These are phyloP conservation scores for Colletotrichum caudatum DNA, from an alignment of 2,329 filamentous ascomycete genomes.

Conservation along the genomic window DNA sequence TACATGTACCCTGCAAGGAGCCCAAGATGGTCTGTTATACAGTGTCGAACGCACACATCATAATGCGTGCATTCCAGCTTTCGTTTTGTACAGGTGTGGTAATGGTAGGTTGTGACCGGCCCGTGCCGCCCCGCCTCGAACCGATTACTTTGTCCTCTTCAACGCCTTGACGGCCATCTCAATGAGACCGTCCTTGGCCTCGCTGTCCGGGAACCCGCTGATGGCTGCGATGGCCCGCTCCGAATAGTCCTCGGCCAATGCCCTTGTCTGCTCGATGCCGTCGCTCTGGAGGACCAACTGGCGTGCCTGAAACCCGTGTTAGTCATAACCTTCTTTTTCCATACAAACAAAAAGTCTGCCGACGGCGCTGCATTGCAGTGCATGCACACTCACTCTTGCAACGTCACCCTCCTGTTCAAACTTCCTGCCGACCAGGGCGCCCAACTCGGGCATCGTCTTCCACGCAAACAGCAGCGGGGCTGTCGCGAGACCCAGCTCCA, in stretches of 20 bases:
- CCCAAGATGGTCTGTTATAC: constrained; percentile 37
- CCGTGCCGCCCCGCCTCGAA: background rate
- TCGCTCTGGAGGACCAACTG: constrained; percentile 85
- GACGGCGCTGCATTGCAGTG: background rate
- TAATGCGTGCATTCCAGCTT: constrained; percentile 36
- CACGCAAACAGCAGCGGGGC: constrained; percentile 95
- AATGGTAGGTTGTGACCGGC: background rate
- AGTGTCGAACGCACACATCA: constrained; percentile 37
- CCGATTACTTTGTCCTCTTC: constrained; percentile 81
- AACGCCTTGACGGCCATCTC: constrained; percentile 96
- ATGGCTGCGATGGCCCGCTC: constrained; percentile 91
- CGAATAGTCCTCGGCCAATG: constrained; percentile 89
- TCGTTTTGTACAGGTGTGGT: constrained; percentile 31
- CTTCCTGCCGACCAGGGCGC: constrained; percentile 89
- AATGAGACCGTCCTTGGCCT: constrained; percentile 89
- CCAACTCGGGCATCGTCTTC: constrained; percentile 88
- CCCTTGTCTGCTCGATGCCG: constrained; percentile 91
- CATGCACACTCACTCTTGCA: constrained; percentile 71
- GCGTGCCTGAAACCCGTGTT: constrained; percentile 73
- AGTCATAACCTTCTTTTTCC: constrained; percentile 30
- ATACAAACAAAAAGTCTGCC: constrained; percentile 20
- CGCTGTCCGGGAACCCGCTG: constrained; percentile 86
- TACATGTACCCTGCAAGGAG: constrained; percentile 40
- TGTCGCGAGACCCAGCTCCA: constrained; percentile 93
- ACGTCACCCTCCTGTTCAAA: constrained; percentile 89